Evolutionary conservation across 2,329 filamentous ascomycete species (phyloP).

Genomic region (Dactylella cylindrospora): DNA sequence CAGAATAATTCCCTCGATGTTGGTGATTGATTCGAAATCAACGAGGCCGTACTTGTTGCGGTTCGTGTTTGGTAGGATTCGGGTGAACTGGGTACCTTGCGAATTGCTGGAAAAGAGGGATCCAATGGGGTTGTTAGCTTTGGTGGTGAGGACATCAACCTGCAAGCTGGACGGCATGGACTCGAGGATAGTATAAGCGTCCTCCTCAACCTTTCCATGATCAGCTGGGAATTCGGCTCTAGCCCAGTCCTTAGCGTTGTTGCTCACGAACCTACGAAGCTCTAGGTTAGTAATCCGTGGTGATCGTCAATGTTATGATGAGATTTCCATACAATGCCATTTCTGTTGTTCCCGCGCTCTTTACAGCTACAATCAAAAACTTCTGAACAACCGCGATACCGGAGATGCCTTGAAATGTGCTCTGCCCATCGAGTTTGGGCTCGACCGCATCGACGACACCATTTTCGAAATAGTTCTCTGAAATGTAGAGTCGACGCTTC

Average conservation of each 20-base stretch:
- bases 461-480: constrained; percentile 76
- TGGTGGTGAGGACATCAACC: constrained; percentile 80
- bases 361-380: constrained; percentile 79
- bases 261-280: constrained; percentile 60
- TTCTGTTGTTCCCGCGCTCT: constrained; percentile 78
- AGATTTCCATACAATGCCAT: constrained; percentile 72
- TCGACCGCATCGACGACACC: constrained; percentile 62
- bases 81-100: constrained; percentile 92
- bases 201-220: constrained; percentile 75
- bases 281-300: constrained; percentile 17
- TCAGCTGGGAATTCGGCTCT: constrained; percentile 82
- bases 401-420: constrained; percentile 75
- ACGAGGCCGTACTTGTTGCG: constrained; percentile 73
- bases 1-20: constrained; percentile 88
- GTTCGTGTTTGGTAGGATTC: constrained; percentile 90
- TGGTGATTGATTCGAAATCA: constrained; percentile 91
- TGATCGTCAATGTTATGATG: neutral
- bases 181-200: constrained; percentile 88
- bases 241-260: constrained; percentile 84
- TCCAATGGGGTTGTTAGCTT: constrained; percentile 70
- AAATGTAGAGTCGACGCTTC: constrained; percentile 76
- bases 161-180: constrained; percentile 98
- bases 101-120: constrained; percentile 94
- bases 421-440: constrained; percentile 71
- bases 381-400: constrained; percentile 82